Evolutionary conservation across 441 rosid species (phyloP).

Genomic region (Euphorbia neoarborescens): DNA sequence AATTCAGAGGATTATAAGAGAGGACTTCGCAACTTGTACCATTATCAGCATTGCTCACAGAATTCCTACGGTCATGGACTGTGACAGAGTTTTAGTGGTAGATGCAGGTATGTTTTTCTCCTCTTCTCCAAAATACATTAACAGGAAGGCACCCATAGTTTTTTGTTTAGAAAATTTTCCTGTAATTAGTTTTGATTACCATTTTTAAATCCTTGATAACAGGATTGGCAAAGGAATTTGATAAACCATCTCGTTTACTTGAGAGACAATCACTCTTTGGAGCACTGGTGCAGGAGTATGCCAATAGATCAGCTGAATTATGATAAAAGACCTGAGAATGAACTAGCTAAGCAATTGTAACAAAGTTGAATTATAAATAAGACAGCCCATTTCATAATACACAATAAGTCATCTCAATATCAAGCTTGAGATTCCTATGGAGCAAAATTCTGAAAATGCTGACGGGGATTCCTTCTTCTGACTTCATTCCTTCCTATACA

Average conservation of each 20-base stretch:
- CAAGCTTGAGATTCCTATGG: no score
- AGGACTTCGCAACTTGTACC: slow-evolving; percentile 68
- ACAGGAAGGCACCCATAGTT: no score
- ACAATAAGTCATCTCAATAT: no score
- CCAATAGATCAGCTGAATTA: slow-evolving; percentile 67
- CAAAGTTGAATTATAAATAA: not conserved
- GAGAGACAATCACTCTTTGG: slow-evolving; percentile 68
- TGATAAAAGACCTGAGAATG: slow-evolving; percentile 11
- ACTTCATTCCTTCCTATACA: slow-evolving; percentile 40
- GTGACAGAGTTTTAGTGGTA: slow-evolving; percentile 75
- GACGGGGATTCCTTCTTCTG: slow-evolving; percentile 33
- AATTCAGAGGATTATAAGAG: slow-evolving; percentile 80
- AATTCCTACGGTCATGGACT: slow-evolving; percentile 95
- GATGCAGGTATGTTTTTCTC: slow-evolving; percentile 52
- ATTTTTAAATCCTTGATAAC: slow-evolving; percentile 4
- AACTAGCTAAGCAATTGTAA: not conserved
- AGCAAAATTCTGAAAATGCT: no score
- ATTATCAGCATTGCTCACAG: slow-evolving; percentile 94
- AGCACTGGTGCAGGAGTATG: slow-evolving; percentile 86
- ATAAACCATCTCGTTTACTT: slow-evolving; percentile 56
- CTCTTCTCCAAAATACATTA: not conserved
- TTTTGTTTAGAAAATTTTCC: not conserved
- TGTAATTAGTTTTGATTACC: not conserved
- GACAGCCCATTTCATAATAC: not conserved
- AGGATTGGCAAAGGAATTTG: slow-evolving; percentile 74